Evolutionary conservation across 176 grass and related monocot genomes (phyloP).

Genomic region (Puccinellia tenuiflora): DNA sequence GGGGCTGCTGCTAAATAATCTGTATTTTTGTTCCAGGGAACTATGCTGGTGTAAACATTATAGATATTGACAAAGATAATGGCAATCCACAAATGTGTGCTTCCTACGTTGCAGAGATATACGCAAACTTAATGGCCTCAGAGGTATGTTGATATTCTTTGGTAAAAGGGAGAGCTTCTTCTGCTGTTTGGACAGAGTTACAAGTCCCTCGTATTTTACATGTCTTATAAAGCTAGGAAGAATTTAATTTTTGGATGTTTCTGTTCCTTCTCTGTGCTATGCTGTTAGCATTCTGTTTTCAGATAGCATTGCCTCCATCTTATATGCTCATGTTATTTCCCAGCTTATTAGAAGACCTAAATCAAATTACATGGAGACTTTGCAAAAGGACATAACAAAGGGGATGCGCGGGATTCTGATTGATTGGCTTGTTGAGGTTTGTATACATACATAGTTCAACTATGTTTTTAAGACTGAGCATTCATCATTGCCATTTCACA

Average conservation of each 20-base stretch:
- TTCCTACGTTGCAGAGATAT: slow-evolving; percentile 49
- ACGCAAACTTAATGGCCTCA: slow-evolving; percentile 49
- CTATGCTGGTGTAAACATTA: slow-evolving; percentile 19
- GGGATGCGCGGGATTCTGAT: slow-evolving; percentile 55
- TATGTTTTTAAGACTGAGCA: background rate
- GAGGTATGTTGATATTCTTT: slow-evolving; percentile 48
- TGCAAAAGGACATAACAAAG: slow-evolving; percentile 40
- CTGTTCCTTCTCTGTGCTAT: slow-evolving; percentile 9
- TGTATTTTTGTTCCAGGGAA: slow-evolving; percentile 39
- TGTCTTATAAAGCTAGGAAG: background rate
- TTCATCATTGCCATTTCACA: slow-evolving; percentile 12
- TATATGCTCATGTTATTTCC: slow-evolving; percentile 16
- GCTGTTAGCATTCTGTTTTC: background rate
- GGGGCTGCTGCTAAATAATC: background rate
- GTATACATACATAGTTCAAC: background rate
- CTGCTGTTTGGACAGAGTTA: background rate
- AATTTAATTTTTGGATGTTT: background rate
- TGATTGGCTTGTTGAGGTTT: slow-evolving; percentile 80
- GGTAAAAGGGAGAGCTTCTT: background rate
- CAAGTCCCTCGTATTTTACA: background rate
- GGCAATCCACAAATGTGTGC: slow-evolving; percentile 67
- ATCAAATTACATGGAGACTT: slow-evolving; percentile 40
- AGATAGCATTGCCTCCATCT: slow-evolving; percentile 9
- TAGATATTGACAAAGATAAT: slow-evolving; percentile 58
- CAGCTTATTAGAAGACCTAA: slow-evolving; percentile 52